phyloP scores from a whole-genome alignment of 1,284 basidiomycete species.

The Cutaneotrichosporon sp. region DNA sequence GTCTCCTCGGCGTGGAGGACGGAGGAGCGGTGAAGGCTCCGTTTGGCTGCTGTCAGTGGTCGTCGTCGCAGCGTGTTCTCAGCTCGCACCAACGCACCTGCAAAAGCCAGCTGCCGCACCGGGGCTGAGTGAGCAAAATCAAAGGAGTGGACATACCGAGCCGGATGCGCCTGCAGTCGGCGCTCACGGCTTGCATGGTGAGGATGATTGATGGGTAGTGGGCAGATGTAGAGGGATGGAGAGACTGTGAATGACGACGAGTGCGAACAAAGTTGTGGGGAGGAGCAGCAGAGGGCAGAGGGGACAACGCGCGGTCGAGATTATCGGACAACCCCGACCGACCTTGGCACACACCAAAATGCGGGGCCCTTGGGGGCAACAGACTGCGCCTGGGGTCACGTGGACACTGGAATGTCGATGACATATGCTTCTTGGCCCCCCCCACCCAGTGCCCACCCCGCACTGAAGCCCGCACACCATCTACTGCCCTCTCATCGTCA shows the following conservation, averaged over 20 bases:
- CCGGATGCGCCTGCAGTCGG: conserved; percentile 9
- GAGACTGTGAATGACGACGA: not conserved
- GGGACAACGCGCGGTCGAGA: not conserved
- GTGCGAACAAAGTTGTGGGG: not conserved
- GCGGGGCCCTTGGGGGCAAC: not conserved
- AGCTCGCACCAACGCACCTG: conserved; percentile 2
- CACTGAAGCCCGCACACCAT: no score
- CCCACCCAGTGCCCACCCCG: no score
- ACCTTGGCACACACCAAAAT: not conserved
- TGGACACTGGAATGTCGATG: no score
- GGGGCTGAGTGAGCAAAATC: not conserved
- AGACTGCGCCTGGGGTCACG: not conserved
- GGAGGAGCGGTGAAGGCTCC: not conserved
- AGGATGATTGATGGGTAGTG: not conserved
- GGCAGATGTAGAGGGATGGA: not conserved
- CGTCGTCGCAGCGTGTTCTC: not conserved
- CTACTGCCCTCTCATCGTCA: no score
- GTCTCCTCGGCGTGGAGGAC: not conserved
- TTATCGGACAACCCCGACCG: not conserved
- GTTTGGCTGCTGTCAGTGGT: conserved; percentile 1
- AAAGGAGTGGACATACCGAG: not conserved
- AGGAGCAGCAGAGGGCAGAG: not conserved
- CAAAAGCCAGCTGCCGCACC: conserved; percentile 6
- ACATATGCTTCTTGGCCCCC: no score
- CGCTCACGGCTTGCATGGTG: conserved; percentile 8